Evolutionary conservation across 2,329 filamentous ascomycete species (phyloP), one percentile per base, ranked within the genome.

Genomic region (Fusarium sp.): DNA sequence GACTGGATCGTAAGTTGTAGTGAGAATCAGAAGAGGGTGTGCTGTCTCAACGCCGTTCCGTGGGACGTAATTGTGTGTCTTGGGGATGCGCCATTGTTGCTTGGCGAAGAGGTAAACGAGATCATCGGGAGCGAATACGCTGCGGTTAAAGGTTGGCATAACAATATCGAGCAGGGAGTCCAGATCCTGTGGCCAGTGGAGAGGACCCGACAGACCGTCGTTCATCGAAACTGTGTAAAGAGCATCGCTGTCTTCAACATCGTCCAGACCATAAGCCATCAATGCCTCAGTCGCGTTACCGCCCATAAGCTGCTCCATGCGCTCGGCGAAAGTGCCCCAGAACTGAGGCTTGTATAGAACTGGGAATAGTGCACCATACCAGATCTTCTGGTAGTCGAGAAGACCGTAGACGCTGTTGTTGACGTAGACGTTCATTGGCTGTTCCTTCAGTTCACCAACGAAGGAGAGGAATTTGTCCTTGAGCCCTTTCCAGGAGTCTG

Each of bases 1-100:
- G 2, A 91, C 87, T 0, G 90, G 89, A 7, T 82, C 80, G 33
- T 79, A 78, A 1, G 74, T 77, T 0, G 75, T 81, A 1, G 78
- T 79, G 11, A 82, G 59, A 2, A 82, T 71, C 0, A 82, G 73
- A 1, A 82, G 49, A 20, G 80, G 80, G 25, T 80, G 67, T 0
- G 70, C 73, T 3, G 79, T 81, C 27, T 72, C 54, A 45, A 91
- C 74, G 3, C 64, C 62, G 5, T 56, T n/a, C 1, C 47, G 63
- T 0, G 79, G 79, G 14, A 67, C 54, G 27, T 78, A 81, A 13
- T 56, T 49, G 46, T 81, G 79, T 4, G 79, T 79, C 20, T 67
- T 74, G 5, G 78, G 76, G 7, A 80, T 70, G 5, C 49, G 44
- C 79, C 79, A 81, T 41, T 79, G 74, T 41, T 79, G 78, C 42